phyloP scores from a whole-genome alignment of 2,329 filamentous ascomycete species.

The Torrubiella hemipterigena region DNA sequence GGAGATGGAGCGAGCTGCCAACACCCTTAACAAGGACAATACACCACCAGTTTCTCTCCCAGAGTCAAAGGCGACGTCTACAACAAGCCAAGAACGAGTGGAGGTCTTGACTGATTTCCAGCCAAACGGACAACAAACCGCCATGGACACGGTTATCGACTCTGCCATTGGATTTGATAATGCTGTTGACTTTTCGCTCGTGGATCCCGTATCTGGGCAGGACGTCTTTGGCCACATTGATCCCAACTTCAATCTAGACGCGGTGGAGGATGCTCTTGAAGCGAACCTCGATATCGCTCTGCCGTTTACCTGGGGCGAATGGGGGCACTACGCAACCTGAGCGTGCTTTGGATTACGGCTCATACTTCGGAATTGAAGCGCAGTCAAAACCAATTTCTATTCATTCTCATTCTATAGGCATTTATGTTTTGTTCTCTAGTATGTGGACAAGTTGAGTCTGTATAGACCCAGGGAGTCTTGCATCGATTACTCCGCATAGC shows the following conservation, averaged over 20 bases:
- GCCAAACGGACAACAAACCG: constrained; percentile 13
- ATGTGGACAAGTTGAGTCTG: not conserved
- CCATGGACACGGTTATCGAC: constrained; percentile 10
- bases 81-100: constrained; percentile 8
- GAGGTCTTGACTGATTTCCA: constrained; percentile 11
- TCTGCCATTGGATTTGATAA: constrained; percentile 18
- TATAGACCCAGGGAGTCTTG: too few relatives aligned
- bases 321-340: constrained; percentile 24
- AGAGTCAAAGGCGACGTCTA: not conserved
- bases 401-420: too few relatives aligned
- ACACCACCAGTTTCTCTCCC: constrained; percentile 10
- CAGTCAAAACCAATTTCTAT: too few relatives aligned
- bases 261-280: constrained; percentile 41
- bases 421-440: too few relatives aligned
- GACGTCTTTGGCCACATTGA: constrained; percentile 44
- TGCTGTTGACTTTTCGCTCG: constrained; percentile 26
- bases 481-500: constrained; percentile 2
- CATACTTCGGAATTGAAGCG: too few relatives aligned
- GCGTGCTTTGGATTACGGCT: too few relatives aligned
- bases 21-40: constrained; percentile 27
- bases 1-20: constrained; percentile 44
- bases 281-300: constrained; percentile 42
- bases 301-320: constrained; percentile 38
- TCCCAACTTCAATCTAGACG: constrained; percentile 39
- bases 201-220: constrained; percentile 33